Conservation (phyloP, 441 rosid species). For the Eruca vesicaria region DNA sequence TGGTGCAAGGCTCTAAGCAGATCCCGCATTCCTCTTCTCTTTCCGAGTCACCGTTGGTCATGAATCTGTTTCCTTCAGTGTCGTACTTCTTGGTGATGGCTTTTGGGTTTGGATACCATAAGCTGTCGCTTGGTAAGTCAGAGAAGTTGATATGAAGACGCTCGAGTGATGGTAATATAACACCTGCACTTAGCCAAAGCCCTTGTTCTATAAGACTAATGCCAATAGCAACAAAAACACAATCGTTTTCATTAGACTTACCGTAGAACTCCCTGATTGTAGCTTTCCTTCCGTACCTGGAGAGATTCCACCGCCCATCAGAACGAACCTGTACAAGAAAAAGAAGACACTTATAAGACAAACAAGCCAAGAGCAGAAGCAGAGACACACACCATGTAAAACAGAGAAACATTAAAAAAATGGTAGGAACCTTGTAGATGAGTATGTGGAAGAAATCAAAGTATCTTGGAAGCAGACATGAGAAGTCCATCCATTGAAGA, state of each 20-base stretch:
- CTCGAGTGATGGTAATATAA: constrained; percentile 84
- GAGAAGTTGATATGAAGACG: constrained; percentile 59
- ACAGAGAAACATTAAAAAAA: no score
- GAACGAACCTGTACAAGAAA: constrained; percentile 53
- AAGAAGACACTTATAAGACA: constrained; percentile 28
- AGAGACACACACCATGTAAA: background rate
- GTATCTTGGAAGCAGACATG: constrained; percentile 84
- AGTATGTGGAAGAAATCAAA: constrained; percentile 78
- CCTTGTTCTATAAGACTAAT: background rate
- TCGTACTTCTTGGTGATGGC: constrained; percentile 41
- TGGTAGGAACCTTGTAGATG: constrained; percentile 62
- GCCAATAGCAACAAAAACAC: background rate
- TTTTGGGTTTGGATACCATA: constrained; percentile 34
- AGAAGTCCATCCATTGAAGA: constrained; percentile 83
- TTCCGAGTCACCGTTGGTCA: constrained; percentile 55
- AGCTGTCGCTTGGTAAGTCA: constrained; percentile 42
- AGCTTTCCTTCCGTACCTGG: constrained; percentile 81
- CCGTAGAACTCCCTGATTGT: constrained; percentile 89
- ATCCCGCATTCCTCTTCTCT: constrained; percentile 98
- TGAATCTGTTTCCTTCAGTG: constrained; percentile 42
- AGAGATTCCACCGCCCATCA: constrained; percentile 56
- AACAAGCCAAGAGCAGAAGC: constrained; percentile 16
- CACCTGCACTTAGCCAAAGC: constrained; percentile 47
- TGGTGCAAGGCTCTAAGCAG: constrained; percentile 94
- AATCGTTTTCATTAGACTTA: constrained; percentile 15